Evolutionary conservation across 768 basidiomycete genomes (phyloP).

Genomic region (Leccinum aurantiacum): DNA sequence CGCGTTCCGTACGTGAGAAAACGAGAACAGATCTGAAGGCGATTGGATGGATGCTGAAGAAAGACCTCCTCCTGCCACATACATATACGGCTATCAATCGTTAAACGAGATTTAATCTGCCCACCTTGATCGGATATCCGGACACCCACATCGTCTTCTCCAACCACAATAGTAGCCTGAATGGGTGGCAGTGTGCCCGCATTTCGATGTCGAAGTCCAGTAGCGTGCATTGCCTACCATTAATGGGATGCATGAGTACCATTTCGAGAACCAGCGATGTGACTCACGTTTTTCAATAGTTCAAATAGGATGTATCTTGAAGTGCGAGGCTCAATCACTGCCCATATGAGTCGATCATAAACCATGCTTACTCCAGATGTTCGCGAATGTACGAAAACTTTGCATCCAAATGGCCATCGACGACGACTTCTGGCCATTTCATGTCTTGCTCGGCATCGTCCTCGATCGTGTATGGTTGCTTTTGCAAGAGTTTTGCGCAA

Average conservation of each 20-base stretch:
- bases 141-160: conserved; percentile 70
- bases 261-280: background rate
- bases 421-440: conserved; percentile 60
- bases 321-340: background rate
- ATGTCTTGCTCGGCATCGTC: conserved; percentile 36
- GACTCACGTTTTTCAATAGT: conserved; percentile 79
- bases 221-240: conserved; percentile 70
- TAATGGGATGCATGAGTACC: conserved; percentile 1
- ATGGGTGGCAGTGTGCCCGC: conserved; percentile 56
- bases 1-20: conserved; percentile 82
- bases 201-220: conserved; percentile 48
- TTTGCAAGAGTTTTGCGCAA: conserved; percentile 58
- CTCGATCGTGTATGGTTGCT: conserved; percentile 45
- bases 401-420: conserved; percentile 72
- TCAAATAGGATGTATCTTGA: conserved; percentile 83
- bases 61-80: conserved; percentile 67
- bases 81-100: conserved; percentile 8
- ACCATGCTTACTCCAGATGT: conserved; percentile 68
- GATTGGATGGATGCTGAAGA: conserved; percentile 50
- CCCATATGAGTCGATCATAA: background rate
- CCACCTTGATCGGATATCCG: conserved; percentile 91
- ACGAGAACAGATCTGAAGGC: conserved; percentile 83
- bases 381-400: conserved; percentile 83
- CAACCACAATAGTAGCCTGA: conserved; percentile 71
- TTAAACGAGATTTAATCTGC: background rate